Evolutionary conservation across 23 red algal species (phyloP), one percentile per base, ranked within the genome.

Genomic region (Gracilaria caudata): DNA sequence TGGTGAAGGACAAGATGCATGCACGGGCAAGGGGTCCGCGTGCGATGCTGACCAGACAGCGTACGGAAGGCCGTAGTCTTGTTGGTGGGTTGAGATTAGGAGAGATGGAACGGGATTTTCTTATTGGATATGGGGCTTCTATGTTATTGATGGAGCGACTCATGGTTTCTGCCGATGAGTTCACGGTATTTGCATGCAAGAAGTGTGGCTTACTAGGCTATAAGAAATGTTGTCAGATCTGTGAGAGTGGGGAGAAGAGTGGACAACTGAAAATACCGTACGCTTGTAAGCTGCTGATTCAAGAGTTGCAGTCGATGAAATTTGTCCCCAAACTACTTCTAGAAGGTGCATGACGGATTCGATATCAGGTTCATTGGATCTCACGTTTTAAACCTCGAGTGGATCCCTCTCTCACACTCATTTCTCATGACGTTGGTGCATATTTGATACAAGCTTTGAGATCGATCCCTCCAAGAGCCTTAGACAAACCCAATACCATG

Each of bases 291-390:
- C 49, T 98, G 32, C 79, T 98, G 36, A 94, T 98, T 41, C 97
- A 98, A 81, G 97, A 98, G 79, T 68, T 98, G 78, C 97, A 94
- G 46, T 78, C 84, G 32, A 98, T 98, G 97, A 98, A 98, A 86
- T 83, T 98, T 30, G 90, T 95, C 26, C 89, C 92, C 10, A 82
- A 83, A 24, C 60, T 98, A 23, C 66, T 64, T 13, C 91, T 98
- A 12, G 86, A 78, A 64, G 84, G 90, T 7, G 57, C 76, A 29
- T 94, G 70, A 82, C 6, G 53, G 13, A 61, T 37, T 35, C 49
- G 49, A 53, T 17, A 53, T 17, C 49, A 53, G n/a, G n/a, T n/a
- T n/a, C n/a, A n/a, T n/a, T n/a, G n/a, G n/a, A n/a, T n/a, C n/a
- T n/a, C n/a, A n/a, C n/a, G n/a, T n/a, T n/a, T n/a, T n/a, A n/a